Conservation (phyloP, 2,329 filamentous ascomycete genomes). For the Paecilomyces sp. region DNA sequence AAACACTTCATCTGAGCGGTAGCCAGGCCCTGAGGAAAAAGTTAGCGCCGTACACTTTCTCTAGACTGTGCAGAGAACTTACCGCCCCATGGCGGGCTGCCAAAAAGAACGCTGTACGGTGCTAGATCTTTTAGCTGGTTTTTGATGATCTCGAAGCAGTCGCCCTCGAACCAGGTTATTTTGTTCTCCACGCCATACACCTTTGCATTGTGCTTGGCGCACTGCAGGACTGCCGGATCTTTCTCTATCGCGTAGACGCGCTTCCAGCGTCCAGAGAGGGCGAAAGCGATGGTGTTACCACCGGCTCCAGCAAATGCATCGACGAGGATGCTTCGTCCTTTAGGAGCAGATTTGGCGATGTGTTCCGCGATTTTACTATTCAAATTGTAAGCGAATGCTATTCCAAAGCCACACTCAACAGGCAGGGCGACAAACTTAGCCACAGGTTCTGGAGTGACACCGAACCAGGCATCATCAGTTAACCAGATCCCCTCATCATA, state of each 20-base stretch:
- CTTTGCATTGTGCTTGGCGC: slow-evolving; percentile 84
- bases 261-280: slow-evolving; percentile 69
- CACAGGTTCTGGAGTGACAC: slow-evolving; percentile 87
- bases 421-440: slow-evolving; percentile 55
- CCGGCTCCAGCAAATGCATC: slow-evolving; percentile 90
- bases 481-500: slow-evolving; percentile 86
- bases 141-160: slow-evolving; percentile 70
- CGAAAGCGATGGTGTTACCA: slow-evolving; percentile 93
- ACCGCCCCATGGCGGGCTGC: slow-evolving; percentile 70
- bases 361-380: slow-evolving; percentile 67
- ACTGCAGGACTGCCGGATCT: slow-evolving; percentile 70
- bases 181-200: slow-evolving; percentile 71
- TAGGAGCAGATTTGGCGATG: slow-evolving; percentile 50
- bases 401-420: background rate
- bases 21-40: slow-evolving; percentile 49
- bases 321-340: slow-evolving; percentile 60
- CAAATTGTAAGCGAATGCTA: slow-evolving; percentile 4
- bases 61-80: slow-evolving; percentile 13
- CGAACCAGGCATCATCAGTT: slow-evolving; percentile 94
- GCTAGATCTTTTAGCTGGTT: slow-evolving; percentile 42
- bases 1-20: slow-evolving; percentile 64
- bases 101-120: slow-evolving; percentile 56
- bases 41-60: slow-evolving; percentile 2
- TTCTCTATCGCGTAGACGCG: slow-evolving; percentile 85
- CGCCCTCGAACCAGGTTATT: slow-evolving; percentile 80